Conservation (phyloP, 2,329 filamentous ascomycete species). For the Talaromyces rugulosus region DNA sequence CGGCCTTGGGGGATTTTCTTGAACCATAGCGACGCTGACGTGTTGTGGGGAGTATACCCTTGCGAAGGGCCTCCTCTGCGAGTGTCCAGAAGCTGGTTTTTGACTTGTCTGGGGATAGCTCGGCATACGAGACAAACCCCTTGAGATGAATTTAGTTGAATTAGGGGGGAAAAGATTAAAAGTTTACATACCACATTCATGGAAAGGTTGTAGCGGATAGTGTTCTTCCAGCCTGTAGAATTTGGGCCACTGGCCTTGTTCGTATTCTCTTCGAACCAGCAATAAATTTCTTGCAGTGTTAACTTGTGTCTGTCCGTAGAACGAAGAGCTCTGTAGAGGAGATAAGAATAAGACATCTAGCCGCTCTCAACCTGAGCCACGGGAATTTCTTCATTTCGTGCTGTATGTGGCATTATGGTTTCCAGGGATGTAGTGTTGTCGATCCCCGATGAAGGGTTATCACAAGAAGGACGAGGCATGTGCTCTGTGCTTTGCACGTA, state of each 20-base stretch:
- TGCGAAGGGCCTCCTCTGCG: slow-evolving; percentile 8
- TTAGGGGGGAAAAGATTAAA: background rate
- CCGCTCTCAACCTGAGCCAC: background rate
- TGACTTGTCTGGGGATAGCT: slow-evolving; percentile 3
- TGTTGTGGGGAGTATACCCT: slow-evolving; percentile 10
- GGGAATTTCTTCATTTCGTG: background rate
- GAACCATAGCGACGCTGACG: background rate
- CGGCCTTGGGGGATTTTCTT: background rate
- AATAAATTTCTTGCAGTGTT: slow-evolving; percentile 81
- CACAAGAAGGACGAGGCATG: background rate
- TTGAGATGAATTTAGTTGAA: slow-evolving; percentile 8
- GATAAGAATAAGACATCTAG: slow-evolving; percentile 71
- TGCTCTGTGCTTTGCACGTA: background rate
- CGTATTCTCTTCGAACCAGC: slow-evolving; percentile 82
- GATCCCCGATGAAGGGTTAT: background rate
- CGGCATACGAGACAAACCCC: slow-evolving; percentile 18
- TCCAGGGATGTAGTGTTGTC: background rate
- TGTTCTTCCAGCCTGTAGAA: slow-evolving; percentile 85
- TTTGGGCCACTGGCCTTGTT: slow-evolving; percentile 62
- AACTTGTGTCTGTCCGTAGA: slow-evolving; percentile 63
- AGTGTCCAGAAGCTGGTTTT: slow-evolving; percentile 11
- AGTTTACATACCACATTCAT: slow-evolving; percentile 78
- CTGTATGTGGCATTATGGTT: background rate
- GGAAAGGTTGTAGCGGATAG: slow-evolving; percentile 89
- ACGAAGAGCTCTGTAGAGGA: slow-evolving; percentile 74